Conservation (phyloP, 176 grass and related monocot species). For the Bothriochloa decipiens region DNA sequence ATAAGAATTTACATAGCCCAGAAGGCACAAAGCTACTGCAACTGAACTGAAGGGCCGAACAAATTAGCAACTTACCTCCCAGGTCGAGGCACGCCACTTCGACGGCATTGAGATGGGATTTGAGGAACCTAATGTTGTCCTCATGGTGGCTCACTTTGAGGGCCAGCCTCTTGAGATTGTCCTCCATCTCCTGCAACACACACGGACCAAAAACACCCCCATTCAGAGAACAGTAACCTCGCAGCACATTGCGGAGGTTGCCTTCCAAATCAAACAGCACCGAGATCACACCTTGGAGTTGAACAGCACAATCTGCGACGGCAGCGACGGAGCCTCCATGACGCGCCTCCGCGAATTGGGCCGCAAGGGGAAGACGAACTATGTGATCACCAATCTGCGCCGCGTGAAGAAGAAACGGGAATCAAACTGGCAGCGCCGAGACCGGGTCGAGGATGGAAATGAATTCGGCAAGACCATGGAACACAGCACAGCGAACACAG, state of each 20-base stretch:
- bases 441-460: not conserved
- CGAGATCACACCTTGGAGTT: conserved; percentile 31
- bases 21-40: not conserved
- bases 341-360: conserved; percentile 5
- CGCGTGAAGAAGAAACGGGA: not conserved
- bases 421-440: not conserved
- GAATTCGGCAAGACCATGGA: conserved; percentile 8
- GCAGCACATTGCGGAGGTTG: not conserved
- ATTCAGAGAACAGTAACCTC: not conserved
- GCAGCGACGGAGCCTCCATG: conserved; percentile 31
- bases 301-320: conserved; percentile 26
- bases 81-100: conserved; percentile 51
- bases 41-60: not conserved
- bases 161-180: conserved; percentile 60
- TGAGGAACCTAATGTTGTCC: conserved; percentile 67
- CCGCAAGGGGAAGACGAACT: not conserved
- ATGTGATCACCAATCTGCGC: conserved; percentile 30
- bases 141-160: conserved; percentile 75
- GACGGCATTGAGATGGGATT: conserved; percentile 49
- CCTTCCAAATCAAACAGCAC: not conserved
- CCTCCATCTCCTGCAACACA: conserved; percentile 66
- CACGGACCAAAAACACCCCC: not conserved
- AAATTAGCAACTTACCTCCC: conserved; percentile 50
- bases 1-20: conserved; percentile 12
- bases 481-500: not conserved